Base-by-base conservation (phyloP, 176 grass and related monocot genomes). In the Saccharum spontaneum region DNA sequence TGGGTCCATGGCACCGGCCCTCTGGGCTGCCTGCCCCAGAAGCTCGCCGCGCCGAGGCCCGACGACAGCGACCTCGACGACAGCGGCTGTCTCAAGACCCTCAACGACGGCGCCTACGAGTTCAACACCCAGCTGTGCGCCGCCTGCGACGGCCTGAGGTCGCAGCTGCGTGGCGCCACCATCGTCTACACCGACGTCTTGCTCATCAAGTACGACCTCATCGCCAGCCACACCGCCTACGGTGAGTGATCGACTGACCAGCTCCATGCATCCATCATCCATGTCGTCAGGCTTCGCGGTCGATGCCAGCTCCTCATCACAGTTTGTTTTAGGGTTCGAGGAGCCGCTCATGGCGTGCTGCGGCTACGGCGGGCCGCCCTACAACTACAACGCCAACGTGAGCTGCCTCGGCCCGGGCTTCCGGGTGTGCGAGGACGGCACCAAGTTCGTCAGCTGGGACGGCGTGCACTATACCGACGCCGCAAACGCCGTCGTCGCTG, bases 381-480 rank as follows among this genome's bases (percentile, higher is more conserved):
- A 94, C 82, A 92, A 94, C 90, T 92, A 85, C 87, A 65, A 91
- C 68, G 68, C 7, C 22, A 85, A 77, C 50, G 77, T 95, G 31
- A 59, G 54, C 26, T 95, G 92, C 85, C 88, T 90, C 6, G 54
- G 26, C 39, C 61, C 86, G 1, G 83, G 87, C 7, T 90, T 79
- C 52, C 83, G 78, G 38, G 88, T 90, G 36, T 95, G 91, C 74
- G 82, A 84, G 18, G 85, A 90, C 45, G 89, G 92, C 26, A 63
- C 62, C 5, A 91, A 87, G 87, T 93, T 88, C 73, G 71, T 98
- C 61, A 95, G 87, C 75, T 98, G 93, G 95, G 95, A 98, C 85
- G 95, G 95, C 31, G 87, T 95, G 76, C 95, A 98, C 79, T 95
- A 95, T 33, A 89, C 95, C 64, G 93, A 98, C 46, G 93, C 95